phyloP scores from a whole-genome alignment of 2,329 filamentous ascomycete genomes.

The Fusarium beomiforme region DNA sequence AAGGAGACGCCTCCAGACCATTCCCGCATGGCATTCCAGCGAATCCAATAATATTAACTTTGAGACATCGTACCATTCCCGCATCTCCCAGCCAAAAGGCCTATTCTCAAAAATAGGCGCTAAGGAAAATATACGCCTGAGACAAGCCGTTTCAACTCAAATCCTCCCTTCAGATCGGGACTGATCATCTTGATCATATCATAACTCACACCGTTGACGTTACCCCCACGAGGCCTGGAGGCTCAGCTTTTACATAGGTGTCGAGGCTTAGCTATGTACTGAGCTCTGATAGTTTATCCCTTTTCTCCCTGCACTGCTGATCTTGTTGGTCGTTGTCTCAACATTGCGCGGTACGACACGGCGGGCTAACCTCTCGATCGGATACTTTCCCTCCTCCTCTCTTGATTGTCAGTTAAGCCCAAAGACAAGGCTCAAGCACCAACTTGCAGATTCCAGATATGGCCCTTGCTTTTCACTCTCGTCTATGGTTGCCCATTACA shows the following conservation, averaged over 20 bases:
- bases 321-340: constrained; percentile 19
- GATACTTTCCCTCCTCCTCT: constrained; percentile 1
- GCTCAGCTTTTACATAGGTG: background rate
- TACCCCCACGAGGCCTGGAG: background rate
- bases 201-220: constrained; percentile 1
- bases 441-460: constrained; percentile 6
- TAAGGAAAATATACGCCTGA: background rate
- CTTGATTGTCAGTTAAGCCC: constrained; percentile 4
- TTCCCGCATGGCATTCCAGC: constrained; percentile 19
- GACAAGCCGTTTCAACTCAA: constrained; percentile 2
- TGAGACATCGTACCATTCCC: background rate
- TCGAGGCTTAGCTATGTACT: background rate
- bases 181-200: background rate
- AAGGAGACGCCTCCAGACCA: background rate
- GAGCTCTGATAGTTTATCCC: background rate
- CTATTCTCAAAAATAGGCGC: background rate
- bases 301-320: constrained; percentile 5
- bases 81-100: background rate
- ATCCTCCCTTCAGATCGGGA: background rate
- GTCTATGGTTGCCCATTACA: constrained; percentile 14
- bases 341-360: constrained; percentile 16
- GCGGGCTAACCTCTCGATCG: constrained; percentile 22
- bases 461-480: background rate
- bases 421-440: constrained; percentile 7
- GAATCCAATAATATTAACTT: constrained; percentile 14